These are phyloP conservation scores for Glycine soja DNA, from an alignment of 306 rosid species.

Conservation along the genomic window DNA sequence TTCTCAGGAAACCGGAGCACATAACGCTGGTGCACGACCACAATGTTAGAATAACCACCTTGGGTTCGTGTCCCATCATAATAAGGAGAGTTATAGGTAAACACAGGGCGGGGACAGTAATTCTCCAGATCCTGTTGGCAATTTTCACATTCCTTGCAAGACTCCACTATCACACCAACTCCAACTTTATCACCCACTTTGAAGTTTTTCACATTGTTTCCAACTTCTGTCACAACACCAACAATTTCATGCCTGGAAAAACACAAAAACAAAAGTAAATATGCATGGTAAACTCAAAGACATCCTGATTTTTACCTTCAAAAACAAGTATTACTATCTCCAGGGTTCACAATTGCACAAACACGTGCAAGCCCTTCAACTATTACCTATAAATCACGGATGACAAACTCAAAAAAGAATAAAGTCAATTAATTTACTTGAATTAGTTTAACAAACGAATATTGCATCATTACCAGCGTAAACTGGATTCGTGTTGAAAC, in stretches of 20 bases:
- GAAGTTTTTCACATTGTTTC: conserved; percentile 73
- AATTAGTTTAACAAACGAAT: background rate
- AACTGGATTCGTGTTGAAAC: no score
- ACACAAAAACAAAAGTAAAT: conserved; percentile 6
- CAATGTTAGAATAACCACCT: conserved; percentile 82
- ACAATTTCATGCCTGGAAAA: conserved; percentile 84
- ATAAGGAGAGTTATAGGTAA: conserved; percentile 65
- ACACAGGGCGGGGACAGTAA: conserved; percentile 68
- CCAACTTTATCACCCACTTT: conserved; percentile 86
- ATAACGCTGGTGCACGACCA: conserved; percentile 78
- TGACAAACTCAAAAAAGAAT: background rate
- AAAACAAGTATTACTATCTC: conserved; percentile 9
- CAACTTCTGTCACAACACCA: conserved; percentile 74
- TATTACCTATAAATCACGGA: background rate
- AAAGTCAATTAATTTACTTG: background rate
- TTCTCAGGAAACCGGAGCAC: conserved; percentile 78
- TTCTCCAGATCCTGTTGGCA: conserved; percentile 83
- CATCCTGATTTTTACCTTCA: background rate
- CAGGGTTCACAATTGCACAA: conserved; percentile 18
- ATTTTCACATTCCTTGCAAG: conserved; percentile 75
- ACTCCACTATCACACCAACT: conserved; percentile 85
- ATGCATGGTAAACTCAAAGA: background rate
- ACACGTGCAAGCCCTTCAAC: conserved; percentile 4
- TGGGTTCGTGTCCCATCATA: conserved; percentile 66
- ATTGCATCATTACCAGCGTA: background rate